phyloP scores from a whole-genome alignment of 768 basidiomycete species.

The Paxillus ammoniavirescens region DNA sequence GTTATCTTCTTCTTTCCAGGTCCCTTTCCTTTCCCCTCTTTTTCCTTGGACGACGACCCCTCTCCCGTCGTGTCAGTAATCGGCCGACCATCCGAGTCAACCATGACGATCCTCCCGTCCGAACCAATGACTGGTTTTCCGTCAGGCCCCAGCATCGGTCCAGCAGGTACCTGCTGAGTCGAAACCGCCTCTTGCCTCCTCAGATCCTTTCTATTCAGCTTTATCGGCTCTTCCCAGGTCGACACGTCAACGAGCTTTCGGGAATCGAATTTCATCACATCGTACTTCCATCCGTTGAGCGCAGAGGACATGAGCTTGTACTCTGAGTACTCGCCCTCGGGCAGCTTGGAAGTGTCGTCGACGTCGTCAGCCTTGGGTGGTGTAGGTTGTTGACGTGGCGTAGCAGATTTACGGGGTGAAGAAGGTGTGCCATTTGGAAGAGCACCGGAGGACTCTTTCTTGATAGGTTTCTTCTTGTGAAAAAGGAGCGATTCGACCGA shows the following conservation, averaged over 20 bases:
- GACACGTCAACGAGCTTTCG: constrained; percentile 69
- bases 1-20: constrained; percentile 62
- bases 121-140: constrained; percentile 80
- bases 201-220: constrained; percentile 84
- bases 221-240: constrained; percentile 72
- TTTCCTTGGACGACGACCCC: constrained; percentile 29
- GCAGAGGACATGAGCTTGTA: constrained; percentile 78
- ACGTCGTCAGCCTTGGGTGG: constrained; percentile 41
- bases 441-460: constrained; percentile 14
- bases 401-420: constrained; percentile 37
- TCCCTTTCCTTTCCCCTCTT: constrained; percentile 43
- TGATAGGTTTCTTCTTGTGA: constrained; percentile 58
- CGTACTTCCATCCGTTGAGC: constrained; percentile 87
- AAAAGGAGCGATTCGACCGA: constrained; percentile 54
- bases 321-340: constrained; percentile 69
- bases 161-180: constrained; percentile 50
- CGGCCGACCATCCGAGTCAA: constrained; percentile 73
- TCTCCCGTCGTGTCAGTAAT: constrained; percentile 43
- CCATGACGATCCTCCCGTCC: constrained; percentile 79
- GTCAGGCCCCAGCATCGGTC: constrained; percentile 77
- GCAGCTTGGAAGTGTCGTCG: constrained; percentile 54
- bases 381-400: constrained; percentile 40
- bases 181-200: constrained; percentile 44
- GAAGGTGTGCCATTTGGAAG: constrained; percentile 15
- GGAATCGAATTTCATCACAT: constrained; percentile 89